These are phyloP conservation scores for Candida nitratophila DNA, from an alignment of 805 yeast species.

Conservation along the genomic window DNA sequence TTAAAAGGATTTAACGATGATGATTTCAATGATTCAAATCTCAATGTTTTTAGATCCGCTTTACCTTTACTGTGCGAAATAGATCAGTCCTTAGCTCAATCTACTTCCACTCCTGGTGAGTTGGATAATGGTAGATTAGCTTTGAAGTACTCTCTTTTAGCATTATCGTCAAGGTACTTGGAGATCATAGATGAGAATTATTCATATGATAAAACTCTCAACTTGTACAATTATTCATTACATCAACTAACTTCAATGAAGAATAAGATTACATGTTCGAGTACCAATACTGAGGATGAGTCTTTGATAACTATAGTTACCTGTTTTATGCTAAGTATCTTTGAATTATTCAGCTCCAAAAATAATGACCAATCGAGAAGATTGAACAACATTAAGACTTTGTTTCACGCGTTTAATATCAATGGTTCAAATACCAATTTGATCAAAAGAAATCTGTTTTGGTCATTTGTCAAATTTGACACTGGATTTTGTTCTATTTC, in stretches of 20 bases:
- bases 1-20: constrained; percentile 7
- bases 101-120: too few relatives aligned
- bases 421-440: constrained; percentile 28
- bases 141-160: constrained; percentile 20
- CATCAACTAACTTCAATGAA: constrained; percentile 26
- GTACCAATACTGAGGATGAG: constrained; percentile 10
- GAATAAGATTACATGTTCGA: constrained; percentile 13
- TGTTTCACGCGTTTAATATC: constrained; percentile 31
- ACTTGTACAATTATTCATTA: constrained; percentile 21
- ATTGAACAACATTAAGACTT: constrained; percentile 30
- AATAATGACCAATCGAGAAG: constrained; percentile 33
- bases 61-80: constrained; percentile 23
- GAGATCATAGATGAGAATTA: constrained; percentile 13
- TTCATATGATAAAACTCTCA: constrained; percentile 21
- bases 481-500: constrained; percentile 25
- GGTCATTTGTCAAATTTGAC: constrained; percentile 39
- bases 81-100: not conserved
- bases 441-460: constrained; percentile 32
- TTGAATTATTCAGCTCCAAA: constrained; percentile 34
- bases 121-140: constrained; percentile 25
- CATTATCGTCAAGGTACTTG: constrained; percentile 22
- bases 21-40: not conserved
- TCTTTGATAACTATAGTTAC: constrained; percentile 21
- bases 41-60: constrained; percentile 26
- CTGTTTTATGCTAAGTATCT: constrained; percentile 34